Evolutionary conservation across 2,329 filamentous ascomycete genomes (phyloP), one percentile per base, ranked within the genome.

Genomic region (Fusarium subglutinans): DNA sequence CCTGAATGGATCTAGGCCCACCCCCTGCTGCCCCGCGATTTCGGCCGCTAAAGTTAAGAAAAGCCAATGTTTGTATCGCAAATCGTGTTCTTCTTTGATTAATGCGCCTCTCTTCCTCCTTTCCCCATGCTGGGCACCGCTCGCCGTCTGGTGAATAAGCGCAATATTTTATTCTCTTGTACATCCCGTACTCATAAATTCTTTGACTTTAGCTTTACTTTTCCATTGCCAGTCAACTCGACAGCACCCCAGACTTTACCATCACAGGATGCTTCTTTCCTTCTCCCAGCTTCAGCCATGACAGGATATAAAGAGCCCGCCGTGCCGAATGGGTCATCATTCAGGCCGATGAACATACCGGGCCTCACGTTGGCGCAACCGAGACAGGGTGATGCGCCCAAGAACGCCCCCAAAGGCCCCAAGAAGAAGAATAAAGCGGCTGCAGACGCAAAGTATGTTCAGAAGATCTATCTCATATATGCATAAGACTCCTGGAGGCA

Each of bases 341-440:
- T 38, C 30, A 38, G 33, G 20, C 40, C 55, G 3, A 54, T 69
- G 24, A 53, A 48, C n/a, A 76, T 76, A 71, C 73, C 73, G 3
- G 73, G 73, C 15, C 73, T 76, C 38, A 76, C 73, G 8, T 41
- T 76, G 14, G 63, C 44, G 13, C 70, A 76, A 20, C 24, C 53
- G 30, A 50, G 71, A 28, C 20, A 45, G 41, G 26, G 22, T 8
- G 24, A 33, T 13, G 41, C 63, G 30, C 60, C 41, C 15, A 43
- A 44, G 45, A 24, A 64, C 51, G 50, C 70, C 33, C 47, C 62
- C 48, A 56, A 41, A 12, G 45, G 55, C 17, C 54, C 68, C 11
- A 44, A 33, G 33, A 55, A 37, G 26, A 37, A 55, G 51, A n/a
- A 8, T 13, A 55, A 41, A 18, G 51, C 20, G 8, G 35, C 35